A percentile compares a stretch with the other conserved stretches of the same genome.
phyloP scores from a whole-genome alignment of 495 filamentous ascomycete genomes.

The Trichoderma virens region DNA sequence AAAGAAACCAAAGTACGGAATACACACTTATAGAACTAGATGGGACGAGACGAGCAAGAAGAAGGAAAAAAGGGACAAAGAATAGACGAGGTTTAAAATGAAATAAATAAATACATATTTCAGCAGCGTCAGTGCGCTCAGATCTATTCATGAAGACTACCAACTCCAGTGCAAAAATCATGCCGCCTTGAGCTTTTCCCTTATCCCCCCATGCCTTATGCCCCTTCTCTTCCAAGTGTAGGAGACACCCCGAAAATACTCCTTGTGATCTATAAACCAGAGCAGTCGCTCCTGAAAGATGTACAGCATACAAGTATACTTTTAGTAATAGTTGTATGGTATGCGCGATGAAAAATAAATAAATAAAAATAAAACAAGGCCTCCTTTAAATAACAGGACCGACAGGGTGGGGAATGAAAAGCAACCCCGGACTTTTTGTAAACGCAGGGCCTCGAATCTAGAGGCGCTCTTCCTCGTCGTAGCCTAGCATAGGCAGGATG shows the following conservation, averaged over 20 bases:
- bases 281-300: not conserved
- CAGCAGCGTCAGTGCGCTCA: not conserved
- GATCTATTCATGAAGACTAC: conserved; percentile 5
- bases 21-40: not conserved
- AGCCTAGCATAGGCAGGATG: conserved; percentile 34
- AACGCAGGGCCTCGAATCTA: conserved; percentile 16
- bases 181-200: conserved; percentile 6
- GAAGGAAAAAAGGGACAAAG: too few relatives aligned
- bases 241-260: not conserved
- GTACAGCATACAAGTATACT: not conserved
- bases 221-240: not conserved
- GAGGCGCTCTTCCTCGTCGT: not conserved
- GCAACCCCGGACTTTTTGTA: not conserved
- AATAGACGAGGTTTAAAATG: not conserved
- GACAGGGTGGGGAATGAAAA: not conserved
- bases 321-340: not conserved
- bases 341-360: not conserved
- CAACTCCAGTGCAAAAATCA: conserved; percentile 7
- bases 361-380: not conserved
- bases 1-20: not conserved
- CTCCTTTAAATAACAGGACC: not conserved
- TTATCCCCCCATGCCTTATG: not conserved
- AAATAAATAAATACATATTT: not conserved
- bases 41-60: too few relatives aligned
- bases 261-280: conserved; percentile 3